Base-by-base conservation (phyloP, 2,329 filamentous ascomycete genomes). In the Simplicillium sp. region DNA sequence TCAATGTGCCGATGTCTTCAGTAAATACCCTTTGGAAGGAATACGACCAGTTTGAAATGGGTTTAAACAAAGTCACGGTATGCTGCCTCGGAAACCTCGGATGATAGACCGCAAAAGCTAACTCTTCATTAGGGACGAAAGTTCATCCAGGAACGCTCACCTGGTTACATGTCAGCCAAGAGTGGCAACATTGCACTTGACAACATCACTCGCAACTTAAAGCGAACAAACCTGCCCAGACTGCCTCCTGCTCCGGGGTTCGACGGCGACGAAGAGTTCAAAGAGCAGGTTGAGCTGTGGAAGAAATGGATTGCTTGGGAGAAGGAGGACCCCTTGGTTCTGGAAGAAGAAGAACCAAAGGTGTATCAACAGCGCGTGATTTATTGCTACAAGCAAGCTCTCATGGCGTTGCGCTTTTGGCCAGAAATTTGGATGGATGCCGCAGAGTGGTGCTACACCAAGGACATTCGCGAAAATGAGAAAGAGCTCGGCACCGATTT, bases 381-480 rank as follows among this genome's bases (percentile, higher is more conserved):
- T 7, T 94, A 94, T 59, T 83, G 87, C 48, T 97, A 95, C 69
- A 92, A 88, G 59, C 90, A 96, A 59, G 87, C 90, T 4, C 67
- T 94, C 36, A 95, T 96, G 84, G 83, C 88, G 4, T 67, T 98
- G 41, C 81, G 89, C 38, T 98, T 97, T 62, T 92, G 90, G 77
- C 89, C 92, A 4, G 86, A 94, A 57, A 81, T 96, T 51, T 98
- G 92, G 92, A 89, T 88, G 38, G 88, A 96, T 45, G 90, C 88
- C 9, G 86, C 89, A 1, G 85, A 94, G 49, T 97, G 90, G 78
- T 95, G 87, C 60, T 88, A 88, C 54, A 75, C 83, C 41, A 88
- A 92, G 51, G 77, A 77, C 35, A 66, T 89, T 50, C 56, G 62
- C 9, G 66, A 78, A 35, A 82, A 87, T 29, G 73, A 74, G 36